Evolutionary conservation across 2,329 filamentous ascomycete species (phyloP), one percentile per base, ranked within the genome.

Genomic region (Berkeleyomyces rouxiae): DNA sequence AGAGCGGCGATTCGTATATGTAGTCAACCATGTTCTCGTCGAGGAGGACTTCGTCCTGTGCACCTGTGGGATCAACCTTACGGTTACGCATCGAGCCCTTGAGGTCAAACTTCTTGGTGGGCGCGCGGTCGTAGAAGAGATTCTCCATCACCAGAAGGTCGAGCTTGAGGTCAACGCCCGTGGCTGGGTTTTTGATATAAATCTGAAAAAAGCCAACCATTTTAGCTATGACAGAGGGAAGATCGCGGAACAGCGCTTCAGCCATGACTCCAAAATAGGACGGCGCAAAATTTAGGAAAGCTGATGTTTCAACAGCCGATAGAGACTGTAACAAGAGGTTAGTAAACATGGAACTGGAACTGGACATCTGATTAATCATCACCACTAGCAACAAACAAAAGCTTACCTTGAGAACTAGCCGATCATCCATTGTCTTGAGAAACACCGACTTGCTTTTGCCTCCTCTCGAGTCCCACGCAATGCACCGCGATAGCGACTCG

Each of bases 1-100:
- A 99, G 13, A 99, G 80, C 0, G 93, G 95, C 1, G 89, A 95
- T 71, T 99, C 93, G 69, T 96, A 99, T 66, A 99, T 97, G 71
- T 95, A 97, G 72, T 99, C 95, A 7, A 99, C 93, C 81, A 99
- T 93, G 74, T 99, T 99, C 71, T 99, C 95, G 70, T 99, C 93
- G 0, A 99, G 80, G 2, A 99, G 81, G 2, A 99, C 93, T 73
- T 99, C 93, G 68, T 97, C 93, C 67, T 92, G 88, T 74, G 97
- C 90, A 61, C 93, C 95, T 0, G 93, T 99, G 37, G 87, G 90
- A 70, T 97, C 86, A 55, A 97, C 96, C 72, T 96, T 96, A 69
- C 93, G 89, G 74, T 99, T 99, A 57, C 93, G 86, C 93, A 99
- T 99, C 7, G 90, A 96, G 1, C 93, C 93, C 72, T 99, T 99